phyloP scores from a whole-genome alignment of 2,329 filamentous ascomycete species.

The Scedosporium minutisporum region DNA sequence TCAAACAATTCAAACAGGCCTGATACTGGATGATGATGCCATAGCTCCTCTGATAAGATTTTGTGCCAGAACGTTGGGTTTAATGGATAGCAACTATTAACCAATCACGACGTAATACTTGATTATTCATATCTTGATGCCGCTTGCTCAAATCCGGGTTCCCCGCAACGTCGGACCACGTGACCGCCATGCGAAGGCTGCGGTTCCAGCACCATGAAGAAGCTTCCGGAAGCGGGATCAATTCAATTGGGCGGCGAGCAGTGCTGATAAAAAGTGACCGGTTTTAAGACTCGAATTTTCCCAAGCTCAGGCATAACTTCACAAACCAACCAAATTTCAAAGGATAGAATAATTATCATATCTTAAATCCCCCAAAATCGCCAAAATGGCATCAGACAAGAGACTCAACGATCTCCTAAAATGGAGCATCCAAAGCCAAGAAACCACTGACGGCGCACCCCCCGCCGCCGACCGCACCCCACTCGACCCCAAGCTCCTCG shows the following conservation, averaged over 20 bases:
- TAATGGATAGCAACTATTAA: not conserved
- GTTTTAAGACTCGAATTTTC: not conserved
- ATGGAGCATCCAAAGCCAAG: conserved; percentile 54
- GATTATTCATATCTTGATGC: not conserved
- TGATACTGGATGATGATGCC: not conserved
- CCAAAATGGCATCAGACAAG: conserved; percentile 26
- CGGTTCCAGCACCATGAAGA: not conserved
- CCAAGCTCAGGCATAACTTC: not conserved
- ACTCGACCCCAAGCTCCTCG: conserved; percentile 62
- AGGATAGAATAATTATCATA: not conserved
- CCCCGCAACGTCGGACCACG: not conserved
- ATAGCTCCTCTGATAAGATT: not conserved
- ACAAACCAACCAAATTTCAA: not conserved
- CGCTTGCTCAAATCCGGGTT: not conserved
- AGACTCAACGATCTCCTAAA: conserved; percentile 67
- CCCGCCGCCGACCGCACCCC: conserved; percentile 25
- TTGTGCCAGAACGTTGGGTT: not conserved
- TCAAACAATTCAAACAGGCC: not conserved
- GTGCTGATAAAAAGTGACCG: not conserved
- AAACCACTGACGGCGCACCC: conserved; percentile 20
- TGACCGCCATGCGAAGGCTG: not conserved
- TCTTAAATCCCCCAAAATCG: not conserved
- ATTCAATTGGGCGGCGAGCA: not conserved
- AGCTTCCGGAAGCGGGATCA: conserved; percentile 2
- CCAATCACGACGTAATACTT: not conserved